phyloP scores from a whole-genome alignment of 108 stramenopile genomes.

The Bacterosira constricta region DNA sequence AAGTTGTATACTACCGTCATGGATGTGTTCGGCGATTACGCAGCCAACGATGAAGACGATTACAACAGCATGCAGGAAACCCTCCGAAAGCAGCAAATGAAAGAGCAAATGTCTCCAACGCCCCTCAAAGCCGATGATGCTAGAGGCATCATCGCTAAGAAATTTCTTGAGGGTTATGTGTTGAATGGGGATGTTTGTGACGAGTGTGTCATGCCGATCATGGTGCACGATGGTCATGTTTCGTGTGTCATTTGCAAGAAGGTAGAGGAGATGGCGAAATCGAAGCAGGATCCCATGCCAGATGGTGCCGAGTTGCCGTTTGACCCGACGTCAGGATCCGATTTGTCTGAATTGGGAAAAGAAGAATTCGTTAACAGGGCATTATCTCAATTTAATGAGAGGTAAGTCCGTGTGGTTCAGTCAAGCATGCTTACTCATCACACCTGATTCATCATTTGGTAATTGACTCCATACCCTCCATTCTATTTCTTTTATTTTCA shows the following conservation, averaged over 20 bases:
- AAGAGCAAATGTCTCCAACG: neutral
- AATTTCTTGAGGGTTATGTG: neutral
- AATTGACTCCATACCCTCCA: neutral
- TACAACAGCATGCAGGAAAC: neutral
- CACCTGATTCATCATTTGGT: too few relatives aligned
- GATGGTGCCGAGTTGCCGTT: neutral
- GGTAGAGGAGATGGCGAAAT: neutral
- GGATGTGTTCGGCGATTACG: constrained; percentile 1
- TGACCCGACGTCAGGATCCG: neutral
- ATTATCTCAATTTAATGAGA: neutral
- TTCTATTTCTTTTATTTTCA: neutral
- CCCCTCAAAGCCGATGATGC: neutral
- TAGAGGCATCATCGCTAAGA: neutral
- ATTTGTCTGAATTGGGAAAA: neutral
- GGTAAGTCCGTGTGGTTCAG: constrained; percentile 1
- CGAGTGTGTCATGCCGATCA: neutral
- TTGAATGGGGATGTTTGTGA: neutral
- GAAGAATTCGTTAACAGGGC: neutral
- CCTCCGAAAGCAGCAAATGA: neutral
- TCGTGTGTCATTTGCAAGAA: neutral
- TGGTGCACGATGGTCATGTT: neutral
- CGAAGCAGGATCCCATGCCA: too few relatives aligned
- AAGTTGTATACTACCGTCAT: neutral
- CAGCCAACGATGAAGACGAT: neutral
- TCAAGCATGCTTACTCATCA: neutral